These are phyloP conservation scores for Pseudopithomyces maydicus DNA, from an alignment of 2,329 filamentous ascomycete species.

Conservation along the genomic window DNA sequence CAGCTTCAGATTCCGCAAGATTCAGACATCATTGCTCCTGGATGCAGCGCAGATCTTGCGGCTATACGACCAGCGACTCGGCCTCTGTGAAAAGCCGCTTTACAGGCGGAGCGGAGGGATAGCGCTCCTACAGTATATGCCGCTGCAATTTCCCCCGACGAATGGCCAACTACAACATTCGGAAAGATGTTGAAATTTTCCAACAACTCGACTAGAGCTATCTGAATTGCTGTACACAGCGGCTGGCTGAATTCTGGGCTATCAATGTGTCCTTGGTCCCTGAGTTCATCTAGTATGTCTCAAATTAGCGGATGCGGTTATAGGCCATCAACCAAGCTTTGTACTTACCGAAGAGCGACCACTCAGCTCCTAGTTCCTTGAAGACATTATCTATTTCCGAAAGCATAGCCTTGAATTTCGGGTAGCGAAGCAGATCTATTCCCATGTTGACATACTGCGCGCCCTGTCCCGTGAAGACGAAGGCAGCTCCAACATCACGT, in stretches of 20 bases:
- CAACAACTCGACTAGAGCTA: slow-evolving; percentile 23
- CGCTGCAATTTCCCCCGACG: slow-evolving; percentile 25
- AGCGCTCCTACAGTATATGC: slow-evolving; percentile 16
- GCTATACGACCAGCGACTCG: neutral
- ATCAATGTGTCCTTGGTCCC: slow-evolving; percentile 17
- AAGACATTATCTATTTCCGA: neutral
- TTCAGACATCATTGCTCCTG: slow-evolving; percentile 5
- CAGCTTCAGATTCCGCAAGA: neutral
- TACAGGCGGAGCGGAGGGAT: slow-evolving; percentile 16
- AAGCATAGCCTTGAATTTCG: neutral
- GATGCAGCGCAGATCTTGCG: neutral
- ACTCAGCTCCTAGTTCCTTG: neutral
- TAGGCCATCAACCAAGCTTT: neutral
- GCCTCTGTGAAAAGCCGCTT: slow-evolving; percentile 22
- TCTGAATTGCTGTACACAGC: slow-evolving; percentile 22
- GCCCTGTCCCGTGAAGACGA: slow-evolving; percentile 24
- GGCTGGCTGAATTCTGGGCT: slow-evolving; percentile 18
- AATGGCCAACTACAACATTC: slow-evolving; percentile 22
- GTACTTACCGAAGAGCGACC: neutral
- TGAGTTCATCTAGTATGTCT: neutral
- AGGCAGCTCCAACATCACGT: neutral
- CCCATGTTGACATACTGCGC: slow-evolving; percentile 20
- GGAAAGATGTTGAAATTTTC: slow-evolving; percentile 13
- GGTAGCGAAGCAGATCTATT: neutral
- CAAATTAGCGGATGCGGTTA: neutral